Evolutionary conservation across 306 rosid species (phyloP).

Genomic region (Dalbergia oliveri): DNA sequence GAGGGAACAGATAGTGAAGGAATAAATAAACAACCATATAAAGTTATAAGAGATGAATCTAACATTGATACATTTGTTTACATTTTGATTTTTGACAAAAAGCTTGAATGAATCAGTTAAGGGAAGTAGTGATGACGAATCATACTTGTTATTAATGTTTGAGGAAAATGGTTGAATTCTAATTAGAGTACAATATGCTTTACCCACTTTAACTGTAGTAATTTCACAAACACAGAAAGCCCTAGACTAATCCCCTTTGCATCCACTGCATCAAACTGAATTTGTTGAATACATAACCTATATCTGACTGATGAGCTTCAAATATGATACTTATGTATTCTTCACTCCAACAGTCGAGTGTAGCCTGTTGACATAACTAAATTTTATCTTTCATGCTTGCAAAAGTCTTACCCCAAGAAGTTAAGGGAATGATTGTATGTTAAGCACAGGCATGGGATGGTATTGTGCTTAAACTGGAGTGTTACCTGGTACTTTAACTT

Average conservation of each 20-base stretch:
- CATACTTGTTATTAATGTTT: too few relatives aligned
- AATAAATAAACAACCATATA: not conserved
- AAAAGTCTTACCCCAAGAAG: not conserved
- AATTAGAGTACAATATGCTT: not conserved
- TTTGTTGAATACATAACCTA: not conserved
- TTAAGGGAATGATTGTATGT: not conserved
- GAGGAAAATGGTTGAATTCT: not conserved
- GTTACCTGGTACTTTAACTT: not conserved
- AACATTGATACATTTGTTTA: not conserved
- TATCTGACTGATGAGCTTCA: not conserved
- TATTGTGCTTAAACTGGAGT: not conserved
- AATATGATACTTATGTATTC: not conserved
- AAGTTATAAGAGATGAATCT: not conserved
- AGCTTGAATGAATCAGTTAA: not conserved
- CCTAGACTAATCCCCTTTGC: not conserved
- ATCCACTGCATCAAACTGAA: conserved; percentile 9
- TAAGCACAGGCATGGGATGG: not conserved
- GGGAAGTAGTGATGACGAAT: not conserved
- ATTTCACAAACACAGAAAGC: conserved; percentile 19
- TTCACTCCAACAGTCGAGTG: not conserved
- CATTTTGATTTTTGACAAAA: not conserved
- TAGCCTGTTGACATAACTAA: not conserved
- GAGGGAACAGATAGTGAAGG: not conserved
- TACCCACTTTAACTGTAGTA: not conserved
- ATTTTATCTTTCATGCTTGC: not conserved